A percentile compares a stretch with the other conserved stretches of the same genome.
Conservation (phyloP, 2,329 filamentous ascomycete genomes). For the Aspergillus hiratsukae region DNA sequence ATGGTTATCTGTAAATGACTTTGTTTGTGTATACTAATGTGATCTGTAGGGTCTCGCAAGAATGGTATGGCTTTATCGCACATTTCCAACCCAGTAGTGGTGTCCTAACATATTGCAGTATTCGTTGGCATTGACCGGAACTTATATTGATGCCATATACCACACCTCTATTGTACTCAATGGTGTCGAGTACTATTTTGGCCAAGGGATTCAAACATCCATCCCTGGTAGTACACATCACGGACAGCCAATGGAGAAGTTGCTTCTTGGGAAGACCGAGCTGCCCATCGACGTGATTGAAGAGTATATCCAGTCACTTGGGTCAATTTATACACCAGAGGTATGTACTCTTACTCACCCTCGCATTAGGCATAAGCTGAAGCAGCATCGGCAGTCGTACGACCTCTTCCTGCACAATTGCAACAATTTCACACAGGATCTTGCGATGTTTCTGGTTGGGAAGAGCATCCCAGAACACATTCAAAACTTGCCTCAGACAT, state of each 20-base stretch:
- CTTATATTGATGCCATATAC: constrained; percentile 84
- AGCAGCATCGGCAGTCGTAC: constrained; percentile 59
- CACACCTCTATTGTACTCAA: constrained; percentile 86
- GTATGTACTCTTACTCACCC: constrained; percentile 36
- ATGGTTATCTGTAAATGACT: not conserved
- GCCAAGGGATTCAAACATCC: constrained; percentile 79
- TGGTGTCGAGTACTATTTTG: constrained; percentile 86
- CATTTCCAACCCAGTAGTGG: not conserved
- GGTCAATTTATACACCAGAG: constrained; percentile 75
- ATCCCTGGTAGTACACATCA: constrained; percentile 79
- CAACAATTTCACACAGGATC: constrained; percentile 95
- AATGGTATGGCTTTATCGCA: constrained; percentile 34
- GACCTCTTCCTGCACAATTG: constrained; percentile 90
- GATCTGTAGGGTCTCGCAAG: constrained; percentile 50
- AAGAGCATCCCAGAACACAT: constrained; percentile 87
- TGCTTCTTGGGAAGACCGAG: constrained; percentile 70
- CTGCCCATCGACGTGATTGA: constrained; percentile 76
- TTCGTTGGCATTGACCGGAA: constrained; percentile 57
- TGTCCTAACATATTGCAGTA: constrained; percentile 38
- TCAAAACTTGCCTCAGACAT: constrained; percentile 74
- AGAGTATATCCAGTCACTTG: constrained; percentile 82
- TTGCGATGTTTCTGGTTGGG: constrained; percentile 83
- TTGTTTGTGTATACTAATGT: constrained; percentile 15
- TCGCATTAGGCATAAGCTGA: not conserved
- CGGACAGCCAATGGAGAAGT: constrained; percentile 71